These are phyloP conservation scores for Suillus americanus DNA, from an alignment of 768 basidiomycete species.

Conservation along the genomic window DNA sequence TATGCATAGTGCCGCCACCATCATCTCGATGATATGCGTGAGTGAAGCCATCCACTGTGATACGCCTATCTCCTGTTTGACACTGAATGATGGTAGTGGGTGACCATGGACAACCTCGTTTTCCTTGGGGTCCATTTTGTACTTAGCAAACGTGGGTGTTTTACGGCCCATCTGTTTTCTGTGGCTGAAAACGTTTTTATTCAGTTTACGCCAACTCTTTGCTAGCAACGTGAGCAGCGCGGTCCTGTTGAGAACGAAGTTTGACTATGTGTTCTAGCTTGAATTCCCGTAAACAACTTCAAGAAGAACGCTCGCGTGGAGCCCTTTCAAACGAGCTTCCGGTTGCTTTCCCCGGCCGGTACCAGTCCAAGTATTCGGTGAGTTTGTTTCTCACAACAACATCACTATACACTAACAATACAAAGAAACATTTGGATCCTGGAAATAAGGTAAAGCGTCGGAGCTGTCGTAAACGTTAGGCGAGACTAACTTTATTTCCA, in stretches of 20 bases:
- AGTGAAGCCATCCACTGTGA: constrained; percentile 12
- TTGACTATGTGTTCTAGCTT: constrained; percentile 22
- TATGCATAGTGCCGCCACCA: constrained; percentile 33
- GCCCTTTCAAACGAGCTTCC: constrained; percentile 28
- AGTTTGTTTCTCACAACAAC: background rate
- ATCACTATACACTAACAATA: background rate
- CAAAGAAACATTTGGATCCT: background rate
- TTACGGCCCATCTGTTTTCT: background rate
- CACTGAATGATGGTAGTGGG: constrained; percentile 34
- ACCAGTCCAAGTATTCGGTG: constrained; percentile 4
- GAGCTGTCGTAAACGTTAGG: background rate
- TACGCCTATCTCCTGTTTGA: background rate
- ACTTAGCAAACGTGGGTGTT: constrained; percentile 46
- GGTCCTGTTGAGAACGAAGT: background rate
- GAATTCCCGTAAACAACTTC: constrained; percentile 37
- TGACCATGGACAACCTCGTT: constrained; percentile 47
- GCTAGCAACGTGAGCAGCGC: constrained; percentile 37
- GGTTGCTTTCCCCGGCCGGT: constrained; percentile 22
- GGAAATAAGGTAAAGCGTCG: background rate
- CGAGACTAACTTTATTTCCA: constrained; percentile 1
- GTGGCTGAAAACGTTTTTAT: background rate
- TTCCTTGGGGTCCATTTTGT: constrained; percentile 55
- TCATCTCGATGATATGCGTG: constrained; percentile 43
- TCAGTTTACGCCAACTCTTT: constrained; percentile 53
- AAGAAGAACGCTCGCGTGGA: constrained; percentile 26